Evolutionary conservation across 2,329 filamentous ascomycete species (phyloP).

Genomic region (Fusarium illudens): DNA sequence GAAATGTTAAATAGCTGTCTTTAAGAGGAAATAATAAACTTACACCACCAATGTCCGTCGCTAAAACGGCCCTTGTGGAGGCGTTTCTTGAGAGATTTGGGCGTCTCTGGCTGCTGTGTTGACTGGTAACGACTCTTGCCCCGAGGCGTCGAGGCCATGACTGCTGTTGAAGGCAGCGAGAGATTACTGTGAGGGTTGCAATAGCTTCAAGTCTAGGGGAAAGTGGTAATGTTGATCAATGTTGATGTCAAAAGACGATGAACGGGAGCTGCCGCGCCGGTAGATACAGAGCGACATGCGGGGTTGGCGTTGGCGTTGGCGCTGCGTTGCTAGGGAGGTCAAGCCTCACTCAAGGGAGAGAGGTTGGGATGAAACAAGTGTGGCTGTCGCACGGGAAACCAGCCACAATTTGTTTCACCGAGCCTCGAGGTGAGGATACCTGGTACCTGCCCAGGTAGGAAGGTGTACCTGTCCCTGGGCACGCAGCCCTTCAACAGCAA

Average conservation of each 20-base stretch:
- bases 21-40: conserved; percentile 8
- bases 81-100: conserved; percentile 44
- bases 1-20: not conserved
- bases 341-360: not conserved
- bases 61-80: conserved; percentile 45
- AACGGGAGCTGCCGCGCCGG: conserved; percentile 22
- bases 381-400: not conserved
- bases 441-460: not conserved
- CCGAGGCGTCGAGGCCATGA: conserved; percentile 30
- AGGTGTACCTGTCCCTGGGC: not conserved
- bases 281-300: conserved; percentile 6
- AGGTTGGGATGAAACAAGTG: not conserved
- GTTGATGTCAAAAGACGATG: not conserved
- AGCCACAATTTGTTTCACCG: not conserved
- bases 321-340: not conserved
- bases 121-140: not conserved
- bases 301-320: conserved; percentile 1
- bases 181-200: not conserved
- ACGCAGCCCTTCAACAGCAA: not conserved
- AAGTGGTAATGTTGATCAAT: not conserved
- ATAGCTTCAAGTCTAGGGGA: not conserved
- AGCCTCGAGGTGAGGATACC: not conserved
- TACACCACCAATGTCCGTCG: conserved; percentile 51
- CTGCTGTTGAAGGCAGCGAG: not conserved
- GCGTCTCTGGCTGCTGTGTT: conserved; percentile 29